Evolutionary conservation across 73 alveolate species (phyloP).

Genomic region (Durusdinium trenchii): DNA sequence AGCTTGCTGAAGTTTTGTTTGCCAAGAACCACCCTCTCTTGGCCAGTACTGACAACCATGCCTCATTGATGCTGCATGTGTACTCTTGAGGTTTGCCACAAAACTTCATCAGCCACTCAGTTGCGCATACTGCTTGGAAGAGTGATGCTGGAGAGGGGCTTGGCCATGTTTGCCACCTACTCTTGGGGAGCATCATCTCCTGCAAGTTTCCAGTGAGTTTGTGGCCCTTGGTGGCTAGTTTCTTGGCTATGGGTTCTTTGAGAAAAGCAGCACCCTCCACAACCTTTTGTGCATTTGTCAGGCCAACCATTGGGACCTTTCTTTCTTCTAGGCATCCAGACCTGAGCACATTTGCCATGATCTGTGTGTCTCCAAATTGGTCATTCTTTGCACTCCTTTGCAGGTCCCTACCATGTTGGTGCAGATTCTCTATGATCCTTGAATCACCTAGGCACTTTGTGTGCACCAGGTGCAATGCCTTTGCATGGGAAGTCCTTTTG

Average conservation of each 20-base stretch:
- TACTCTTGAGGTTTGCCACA: too few relatives aligned
- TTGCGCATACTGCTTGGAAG: not conserved
- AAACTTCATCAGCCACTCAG: not conserved
- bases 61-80: not conserved
- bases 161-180: not conserved
- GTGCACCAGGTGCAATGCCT: not conserved
- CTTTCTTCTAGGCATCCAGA: conserved; percentile 24
- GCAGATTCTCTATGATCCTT: not conserved
- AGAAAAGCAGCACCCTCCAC: too few relatives aligned
- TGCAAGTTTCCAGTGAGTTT: not conserved
- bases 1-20: not conserved
- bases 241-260: not conserved
- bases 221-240: conserved; percentile 7
- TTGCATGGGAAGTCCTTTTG: not conserved
- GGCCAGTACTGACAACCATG: not conserved
- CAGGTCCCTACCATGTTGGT: conserved; percentile 50
- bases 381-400: not conserved
- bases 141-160: not conserved
- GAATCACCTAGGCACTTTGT: not conserved
- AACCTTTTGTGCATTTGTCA: not conserved
- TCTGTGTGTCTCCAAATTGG: not conserved
- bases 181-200: conserved; percentile 15
- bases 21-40: not conserved
- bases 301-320: not conserved
- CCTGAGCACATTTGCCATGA: not conserved